Percentiles rank a stretch among this genome's conserved stretches.
Conservation (phyloP, 1,284 basidiomycete species). For the Mycena sp. region DNA sequence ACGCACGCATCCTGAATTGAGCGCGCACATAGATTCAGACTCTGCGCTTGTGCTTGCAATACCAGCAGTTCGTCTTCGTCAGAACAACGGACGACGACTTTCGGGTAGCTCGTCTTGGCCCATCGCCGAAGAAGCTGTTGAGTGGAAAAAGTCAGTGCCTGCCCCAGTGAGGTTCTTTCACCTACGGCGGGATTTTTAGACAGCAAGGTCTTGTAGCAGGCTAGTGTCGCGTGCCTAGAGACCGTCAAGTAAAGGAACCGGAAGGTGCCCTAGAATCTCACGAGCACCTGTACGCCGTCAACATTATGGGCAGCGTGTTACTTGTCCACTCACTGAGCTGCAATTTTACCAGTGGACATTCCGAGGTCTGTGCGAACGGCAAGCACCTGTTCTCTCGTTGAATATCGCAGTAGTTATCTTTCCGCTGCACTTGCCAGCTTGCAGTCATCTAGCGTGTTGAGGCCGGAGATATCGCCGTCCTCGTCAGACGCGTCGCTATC, state of each 20-base stretch:
- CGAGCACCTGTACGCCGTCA: conserved; percentile 61
- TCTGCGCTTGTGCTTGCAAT: conserved; percentile 80
- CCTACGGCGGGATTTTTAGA: conserved; percentile 73
- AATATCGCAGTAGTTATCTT: not conserved
- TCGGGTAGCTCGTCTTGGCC: conserved; percentile 41
- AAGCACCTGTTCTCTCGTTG: conserved; percentile 59
- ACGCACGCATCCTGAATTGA: conserved; percentile 89
- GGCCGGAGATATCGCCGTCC: conserved; percentile 3
- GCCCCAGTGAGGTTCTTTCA: not conserved
- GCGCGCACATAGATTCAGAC: conserved; percentile 81
- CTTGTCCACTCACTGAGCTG: conserved; percentile 67
- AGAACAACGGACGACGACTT: conserved; percentile 54
- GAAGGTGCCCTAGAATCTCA: conserved; percentile 44
- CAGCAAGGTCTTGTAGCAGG: conserved; percentile 85
- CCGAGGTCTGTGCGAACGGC: conserved; percentile 80
- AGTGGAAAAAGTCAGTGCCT: conserved; percentile 11
- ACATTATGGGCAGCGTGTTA: not conserved
- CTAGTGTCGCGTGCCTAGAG: conserved; percentile 86
- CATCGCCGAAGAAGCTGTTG: conserved; percentile 67
- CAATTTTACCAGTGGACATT: conserved; percentile 77
- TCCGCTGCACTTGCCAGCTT: conserved; percentile 65
- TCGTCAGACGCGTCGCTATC: conserved; percentile 14
- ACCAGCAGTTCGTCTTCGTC: conserved; percentile 82
- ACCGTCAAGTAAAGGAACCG: not conserved
- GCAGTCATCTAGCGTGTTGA: conserved; percentile 46